Evolutionary conservation across 306 rosid species (phyloP).

Genomic region (Parietaria judaica): DNA sequence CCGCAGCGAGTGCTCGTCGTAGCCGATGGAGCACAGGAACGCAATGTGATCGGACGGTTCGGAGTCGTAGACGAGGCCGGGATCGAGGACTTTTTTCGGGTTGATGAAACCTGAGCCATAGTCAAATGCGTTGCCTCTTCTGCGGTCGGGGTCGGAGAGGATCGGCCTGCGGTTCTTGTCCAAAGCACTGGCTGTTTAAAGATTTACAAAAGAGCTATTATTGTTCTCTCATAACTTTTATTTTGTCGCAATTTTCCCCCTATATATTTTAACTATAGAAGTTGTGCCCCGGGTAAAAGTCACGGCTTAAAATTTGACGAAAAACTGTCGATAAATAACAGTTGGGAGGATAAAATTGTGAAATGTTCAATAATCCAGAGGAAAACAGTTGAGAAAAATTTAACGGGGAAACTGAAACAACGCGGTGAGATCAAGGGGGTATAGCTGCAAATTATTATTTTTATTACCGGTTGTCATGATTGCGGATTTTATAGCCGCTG

Average conservation of each 20-base stretch:
- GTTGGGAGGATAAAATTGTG: too few species aligned
- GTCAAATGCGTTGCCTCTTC: constrained; percentile 60
- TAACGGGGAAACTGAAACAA: too few species aligned
- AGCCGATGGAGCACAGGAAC: constrained; percentile 68
- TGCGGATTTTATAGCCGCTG: constrained; percentile 65
- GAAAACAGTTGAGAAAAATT: too few species aligned
- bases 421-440: too few species aligned
- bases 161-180: constrained; percentile 51
- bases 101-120: constrained; percentile 75
- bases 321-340: too few species aligned
- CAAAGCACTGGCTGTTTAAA: constrained; percentile 50
- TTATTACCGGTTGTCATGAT: constrained; percentile 75
- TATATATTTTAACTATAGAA: too few species aligned
- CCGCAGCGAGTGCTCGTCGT: constrained; percentile 48
- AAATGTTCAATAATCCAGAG: too few species aligned
- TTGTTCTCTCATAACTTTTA: too few species aligned
- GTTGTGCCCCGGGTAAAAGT: too few species aligned
- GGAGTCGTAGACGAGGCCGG: constrained; percentile 61
- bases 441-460: neutral
- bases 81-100: constrained; percentile 60
- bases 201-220: too few species aligned
- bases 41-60: constrained; percentile 39
- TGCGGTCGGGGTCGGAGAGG: constrained; percentile 47
- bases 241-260: too few species aligned
- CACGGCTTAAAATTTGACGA: too few species aligned